These are phyloP conservation scores for Evansstolkia leycettana DNA, from an alignment of 495 filamentous ascomycete genomes.

Conservation along the genomic window DNA sequence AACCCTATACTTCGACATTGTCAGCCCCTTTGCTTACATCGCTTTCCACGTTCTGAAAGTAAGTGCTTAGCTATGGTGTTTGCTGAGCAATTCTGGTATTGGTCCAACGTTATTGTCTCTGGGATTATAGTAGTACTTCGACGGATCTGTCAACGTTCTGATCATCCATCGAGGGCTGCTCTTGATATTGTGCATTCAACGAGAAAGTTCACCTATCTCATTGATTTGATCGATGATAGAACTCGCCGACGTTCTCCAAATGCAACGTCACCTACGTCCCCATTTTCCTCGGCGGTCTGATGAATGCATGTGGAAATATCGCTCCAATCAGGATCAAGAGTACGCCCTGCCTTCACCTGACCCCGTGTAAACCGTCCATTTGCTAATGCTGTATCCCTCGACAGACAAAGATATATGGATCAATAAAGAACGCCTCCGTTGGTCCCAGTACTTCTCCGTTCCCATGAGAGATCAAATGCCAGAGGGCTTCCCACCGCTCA, in stretches of 20 bases:
- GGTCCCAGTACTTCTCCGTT: slow-evolving; percentile 45
- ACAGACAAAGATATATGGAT: slow-evolving; percentile 61
- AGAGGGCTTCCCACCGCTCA: slow-evolving; percentile 47
- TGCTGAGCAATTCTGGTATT: too few relatives aligned
- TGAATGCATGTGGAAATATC: slow-evolving; percentile 51
- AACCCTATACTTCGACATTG: slow-evolving; percentile 54
- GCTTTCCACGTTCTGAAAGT: slow-evolving; percentile 53
- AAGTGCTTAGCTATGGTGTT: slow-evolving; percentile 14
- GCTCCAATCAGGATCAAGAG: slow-evolving; percentile 58
- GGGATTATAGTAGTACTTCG: too few relatives aligned
- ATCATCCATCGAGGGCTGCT: too few relatives aligned
- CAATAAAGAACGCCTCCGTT: slow-evolving; percentile 44
- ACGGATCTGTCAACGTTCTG: too few relatives aligned
- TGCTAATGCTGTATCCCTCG: slow-evolving; percentile 1
- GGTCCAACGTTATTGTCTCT: too few relatives aligned
- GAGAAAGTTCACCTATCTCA: too few relatives aligned
- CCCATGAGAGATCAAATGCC: slow-evolving; percentile 41
- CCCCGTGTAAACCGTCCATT: neutral
- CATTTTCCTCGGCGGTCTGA: slow-evolving; percentile 57
- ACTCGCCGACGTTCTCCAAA: slow-evolving; percentile 46
- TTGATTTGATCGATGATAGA: slow-evolving; percentile 35
- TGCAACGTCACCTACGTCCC: slow-evolving; percentile 53
- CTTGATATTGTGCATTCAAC: too few relatives aligned
- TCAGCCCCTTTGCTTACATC: slow-evolving; percentile 60
- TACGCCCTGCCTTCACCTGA: slow-evolving; percentile 14